Base-by-base conservation (phyloP, 78 protist genomes). In the Dictyostelium intermedium region DNA sequence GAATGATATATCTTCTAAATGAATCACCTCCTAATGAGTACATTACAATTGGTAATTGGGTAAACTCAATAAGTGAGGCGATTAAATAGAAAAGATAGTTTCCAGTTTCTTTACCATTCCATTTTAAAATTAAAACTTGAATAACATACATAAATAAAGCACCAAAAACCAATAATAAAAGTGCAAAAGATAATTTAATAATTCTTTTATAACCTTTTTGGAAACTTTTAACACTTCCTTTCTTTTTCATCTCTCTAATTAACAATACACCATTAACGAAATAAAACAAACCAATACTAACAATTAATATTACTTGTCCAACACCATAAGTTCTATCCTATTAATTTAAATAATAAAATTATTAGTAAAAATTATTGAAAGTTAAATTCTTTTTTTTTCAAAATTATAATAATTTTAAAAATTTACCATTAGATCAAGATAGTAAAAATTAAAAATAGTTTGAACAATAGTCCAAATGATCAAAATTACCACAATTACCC, bases 21-120 rank as follows among this genome's bases (percentile, higher is more conserved):
- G 47, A 76, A 39, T 76, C 82, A 76, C 47, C 61, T n/a, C 56
- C 82, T 23, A 76, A 76, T n/a, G 47, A 39, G 20, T 39, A 76
- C 56, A 76, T 34, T n/a, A 76, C 61, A 30, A 39, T 30, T 10
- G 32, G 23, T 37, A 76, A 39, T 39, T 76, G 47, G 4, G 25
- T 34, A 41, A 76, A 76, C n/a, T 76, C 82, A 8, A 34, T 37
- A n/a, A 76, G 56, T 16, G 30, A 76, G 2, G n/a, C 53, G 0
- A 37, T 20, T 14, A 39, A 8, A 76, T 76, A 76, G 9, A 76
- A 76, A n/a, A 25, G 2, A 76, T 76, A 39, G n/a, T 76, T 76
- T 25, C 5, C 61, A 14, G 82, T 76, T 16, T 39, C 61, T 1
- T 41, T 8, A 13, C 45, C 61, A 18, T 76, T 23, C n/a, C 5